Conservation (phyloP, 2,329 filamentous ascomycete species). For the Ophiostoma sp. region DNA sequence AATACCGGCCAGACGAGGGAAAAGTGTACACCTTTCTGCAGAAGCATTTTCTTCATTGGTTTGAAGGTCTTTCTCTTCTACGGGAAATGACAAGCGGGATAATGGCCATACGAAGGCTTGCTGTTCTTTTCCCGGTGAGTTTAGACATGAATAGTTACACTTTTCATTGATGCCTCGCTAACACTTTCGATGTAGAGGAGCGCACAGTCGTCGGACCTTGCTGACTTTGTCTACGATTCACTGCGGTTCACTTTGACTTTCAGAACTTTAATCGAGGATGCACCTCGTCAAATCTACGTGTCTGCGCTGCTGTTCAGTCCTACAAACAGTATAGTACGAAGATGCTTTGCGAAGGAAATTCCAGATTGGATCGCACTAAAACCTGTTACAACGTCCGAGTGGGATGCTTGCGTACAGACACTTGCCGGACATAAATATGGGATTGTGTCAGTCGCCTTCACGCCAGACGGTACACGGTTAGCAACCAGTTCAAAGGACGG, state of each 20-base stretch:
- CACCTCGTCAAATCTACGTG: neutral
- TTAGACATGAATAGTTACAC: neutral
- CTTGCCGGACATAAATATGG: rapidly evolving
- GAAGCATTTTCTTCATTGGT: neutral
- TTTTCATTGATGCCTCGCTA: neutral
- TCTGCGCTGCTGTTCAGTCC: neutral
- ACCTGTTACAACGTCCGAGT: neutral
- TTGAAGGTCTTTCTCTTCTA: neutral
- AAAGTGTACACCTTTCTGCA: neutral
- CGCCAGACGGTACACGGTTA: neutral
- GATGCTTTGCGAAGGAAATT: neutral
- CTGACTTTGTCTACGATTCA: conserved; percentile 3
- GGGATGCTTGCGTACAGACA: neutral
- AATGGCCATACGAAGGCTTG: neutral
- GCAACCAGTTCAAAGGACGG: neutral
- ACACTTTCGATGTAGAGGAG: neutral
- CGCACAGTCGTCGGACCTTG: neutral
- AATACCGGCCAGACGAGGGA: neutral
- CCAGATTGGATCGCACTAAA: neutral
- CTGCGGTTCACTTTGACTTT: neutral
- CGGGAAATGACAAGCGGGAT: neutral
- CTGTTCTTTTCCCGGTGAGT: neutral
- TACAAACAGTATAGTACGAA: neutral
- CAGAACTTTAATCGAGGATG: neutral
- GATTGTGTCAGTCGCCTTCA: neutral